phyloP scores from a whole-genome alignment of 768 basidiomycete genomes.

The Mycena floridula region DNA sequence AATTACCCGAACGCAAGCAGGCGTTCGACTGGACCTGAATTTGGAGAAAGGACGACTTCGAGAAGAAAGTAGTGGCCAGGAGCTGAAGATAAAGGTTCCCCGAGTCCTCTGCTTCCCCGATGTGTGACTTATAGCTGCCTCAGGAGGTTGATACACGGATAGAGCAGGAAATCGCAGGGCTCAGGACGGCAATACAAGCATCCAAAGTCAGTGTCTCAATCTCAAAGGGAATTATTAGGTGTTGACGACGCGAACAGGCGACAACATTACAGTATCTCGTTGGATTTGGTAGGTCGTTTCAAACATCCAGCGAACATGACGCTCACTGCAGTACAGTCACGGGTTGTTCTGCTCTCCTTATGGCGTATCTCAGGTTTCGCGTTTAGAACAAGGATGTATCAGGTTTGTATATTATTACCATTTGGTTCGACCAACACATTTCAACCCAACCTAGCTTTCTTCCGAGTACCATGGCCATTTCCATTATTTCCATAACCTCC shows the following conservation, averaged over 20 bases:
- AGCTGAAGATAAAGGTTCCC: constrained; percentile 94
- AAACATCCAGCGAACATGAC: not conserved
- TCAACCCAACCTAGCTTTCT: constrained; percentile 54
- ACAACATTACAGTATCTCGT: constrained; percentile 85
- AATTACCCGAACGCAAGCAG: constrained; percentile 86
- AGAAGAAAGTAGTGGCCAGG: constrained; percentile 87
- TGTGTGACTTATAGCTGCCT: no score
- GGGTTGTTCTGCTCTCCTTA: constrained; percentile 77
- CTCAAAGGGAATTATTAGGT: constrained; percentile 1
- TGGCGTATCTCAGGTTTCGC: constrained; percentile 82
- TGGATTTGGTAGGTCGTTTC: constrained; percentile 64
- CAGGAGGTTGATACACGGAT: constrained; percentile 97
- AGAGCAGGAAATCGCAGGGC: constrained; percentile 88
- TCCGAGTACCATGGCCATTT: constrained; percentile 36
- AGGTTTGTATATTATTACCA: no score
- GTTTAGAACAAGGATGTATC: no score
- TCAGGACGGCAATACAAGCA: constrained; percentile 79
- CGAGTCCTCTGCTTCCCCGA: no score
- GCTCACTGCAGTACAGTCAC: constrained; percentile 48
- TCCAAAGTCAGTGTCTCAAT: constrained; percentile 53
- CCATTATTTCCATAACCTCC: constrained; percentile 31
- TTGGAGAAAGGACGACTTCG: constrained; percentile 94
- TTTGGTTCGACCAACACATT: constrained; percentile 2
- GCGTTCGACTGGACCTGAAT: constrained; percentile 91
- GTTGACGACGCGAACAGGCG: constrained; percentile 37